A percentile compares a stretch with the other conserved stretches of the same genome.
Evolutionary conservation across 495 filamentous ascomycete species (phyloP).

Genomic region (Cercophora sp.): DNA sequence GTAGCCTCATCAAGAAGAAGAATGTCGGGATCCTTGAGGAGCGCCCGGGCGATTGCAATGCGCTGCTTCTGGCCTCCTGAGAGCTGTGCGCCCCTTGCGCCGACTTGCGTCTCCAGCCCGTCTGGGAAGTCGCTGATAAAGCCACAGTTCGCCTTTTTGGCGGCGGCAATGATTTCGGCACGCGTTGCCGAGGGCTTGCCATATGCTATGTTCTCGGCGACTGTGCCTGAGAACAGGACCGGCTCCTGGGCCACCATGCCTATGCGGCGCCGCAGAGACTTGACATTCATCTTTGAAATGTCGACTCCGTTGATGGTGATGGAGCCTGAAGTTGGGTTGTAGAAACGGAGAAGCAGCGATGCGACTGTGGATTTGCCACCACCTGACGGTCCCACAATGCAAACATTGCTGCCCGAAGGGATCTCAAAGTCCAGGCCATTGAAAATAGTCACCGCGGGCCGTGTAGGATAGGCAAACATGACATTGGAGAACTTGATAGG

Average conservation of each 20-base stretch:
- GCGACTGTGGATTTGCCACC: constrained; percentile 95
- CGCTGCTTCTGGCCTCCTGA: constrained; percentile 97
- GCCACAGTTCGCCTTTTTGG: constrained; percentile 89
- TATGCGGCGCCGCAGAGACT: constrained; percentile 88
- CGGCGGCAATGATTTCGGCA: constrained; percentile 78
- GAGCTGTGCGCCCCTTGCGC: constrained; percentile 86
- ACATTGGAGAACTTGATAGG: constrained; percentile 82
- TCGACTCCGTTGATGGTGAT: constrained; percentile 84
- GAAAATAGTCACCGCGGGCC: constrained; percentile 89
- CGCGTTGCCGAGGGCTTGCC: constrained; percentile 76
- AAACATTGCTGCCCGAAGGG: constrained; percentile 87
- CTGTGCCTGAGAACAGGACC: constrained; percentile 89
- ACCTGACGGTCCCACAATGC: constrained; percentile 91
- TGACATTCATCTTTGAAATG: constrained; percentile 84
- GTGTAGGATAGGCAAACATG: constrained; percentile 82
- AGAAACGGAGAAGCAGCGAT: constrained; percentile 84
- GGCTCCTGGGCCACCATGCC: constrained; percentile 95
- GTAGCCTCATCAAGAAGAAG: constrained; percentile 94
- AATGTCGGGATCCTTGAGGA: constrained; percentile 95
- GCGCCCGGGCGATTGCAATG: constrained; percentile 90
- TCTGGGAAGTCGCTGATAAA: constrained; percentile 97
- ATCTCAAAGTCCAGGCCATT: constrained; percentile 84
- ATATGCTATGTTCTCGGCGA: constrained; percentile 96
- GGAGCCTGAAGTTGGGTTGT: constrained; percentile 70
- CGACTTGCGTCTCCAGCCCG: constrained; percentile 89